Percentiles rank a stretch among this genome's conserved stretches.
Evolutionary conservation across 345 rosid species (phyloP).

Genomic region (Populus alba): DNA sequence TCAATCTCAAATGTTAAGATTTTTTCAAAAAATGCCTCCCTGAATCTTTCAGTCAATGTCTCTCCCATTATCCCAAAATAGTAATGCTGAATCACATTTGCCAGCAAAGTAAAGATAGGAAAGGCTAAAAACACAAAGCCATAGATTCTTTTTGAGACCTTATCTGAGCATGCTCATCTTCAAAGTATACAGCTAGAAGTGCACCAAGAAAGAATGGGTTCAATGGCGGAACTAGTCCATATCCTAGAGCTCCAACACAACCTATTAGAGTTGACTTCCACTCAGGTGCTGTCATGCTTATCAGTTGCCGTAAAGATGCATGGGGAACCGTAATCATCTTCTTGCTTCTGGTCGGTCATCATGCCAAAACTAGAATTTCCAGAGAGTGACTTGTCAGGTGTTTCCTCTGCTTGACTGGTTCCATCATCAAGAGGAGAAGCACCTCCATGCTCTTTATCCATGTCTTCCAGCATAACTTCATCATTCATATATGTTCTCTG

Average conservation of each 20-base stretch:
- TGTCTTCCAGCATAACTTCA: background rate
- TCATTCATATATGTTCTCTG: constrained; percentile 19
- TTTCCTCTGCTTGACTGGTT: background rate
- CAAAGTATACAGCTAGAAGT: constrained; percentile 25
- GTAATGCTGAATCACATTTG: constrained; percentile 38
- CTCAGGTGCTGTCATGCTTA: constrained; percentile 25
- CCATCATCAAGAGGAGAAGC: background rate
- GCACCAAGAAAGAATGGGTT: constrained; percentile 24
- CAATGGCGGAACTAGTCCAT: constrained; percentile 26
- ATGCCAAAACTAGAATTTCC: background rate
- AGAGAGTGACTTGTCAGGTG: background rate
- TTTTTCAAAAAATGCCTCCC: constrained; percentile 28
- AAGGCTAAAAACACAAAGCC: constrained; percentile 24
- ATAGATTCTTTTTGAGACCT: constrained; percentile 17
- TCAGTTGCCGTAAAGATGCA: constrained; percentile 15
- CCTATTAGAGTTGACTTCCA: constrained; percentile 31
- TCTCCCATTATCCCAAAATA: constrained; percentile 38
- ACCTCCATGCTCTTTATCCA: background rate
- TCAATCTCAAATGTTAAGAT: constrained; percentile 34
- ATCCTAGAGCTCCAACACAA: constrained; percentile 21
- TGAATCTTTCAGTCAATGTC: constrained; percentile 22
- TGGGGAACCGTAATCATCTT: constrained; percentile 10
- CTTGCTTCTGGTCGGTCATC: constrained; percentile 2
- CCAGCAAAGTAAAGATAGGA: constrained; percentile 16
- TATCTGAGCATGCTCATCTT: constrained; percentile 13